Conservation (phyloP, 345 rosid genomes). For the Eutrema heterophyllum region DNA sequence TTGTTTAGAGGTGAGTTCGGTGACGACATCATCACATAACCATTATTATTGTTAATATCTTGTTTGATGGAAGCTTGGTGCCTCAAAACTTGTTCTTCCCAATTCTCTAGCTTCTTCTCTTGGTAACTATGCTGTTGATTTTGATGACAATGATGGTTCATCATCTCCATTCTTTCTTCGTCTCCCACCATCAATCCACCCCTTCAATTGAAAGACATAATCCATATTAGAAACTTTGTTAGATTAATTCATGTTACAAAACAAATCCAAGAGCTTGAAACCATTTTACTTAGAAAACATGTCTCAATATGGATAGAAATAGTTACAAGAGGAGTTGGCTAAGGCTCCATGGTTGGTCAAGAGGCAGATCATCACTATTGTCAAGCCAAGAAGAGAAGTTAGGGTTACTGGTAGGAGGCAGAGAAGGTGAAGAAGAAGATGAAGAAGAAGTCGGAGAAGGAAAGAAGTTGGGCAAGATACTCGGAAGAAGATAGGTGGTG, state of each 20-base stretch:
- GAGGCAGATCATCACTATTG: conserved; percentile 51
- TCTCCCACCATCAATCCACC: conserved; percentile 56
- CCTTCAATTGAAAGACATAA: conserved; percentile 31
- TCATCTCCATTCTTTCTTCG: conserved; percentile 42
- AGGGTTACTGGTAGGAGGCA: conserved; percentile 32
- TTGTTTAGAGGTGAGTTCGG: conserved; percentile 27
- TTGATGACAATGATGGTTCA: conserved; percentile 14
- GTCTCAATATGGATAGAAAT: background rate
- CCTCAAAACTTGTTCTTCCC: conserved; percentile 22
- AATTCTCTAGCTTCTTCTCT: conserved; percentile 1
- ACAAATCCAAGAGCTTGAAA: conserved; percentile 11
- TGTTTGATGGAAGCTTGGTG: conserved; percentile 18
- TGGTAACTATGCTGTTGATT: conserved; percentile 19
- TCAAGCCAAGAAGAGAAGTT: conserved; percentile 48
- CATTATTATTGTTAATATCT: conserved; percentile 7
- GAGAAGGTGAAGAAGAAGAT: conserved; percentile 38
- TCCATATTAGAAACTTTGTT: no score
- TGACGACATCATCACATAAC: conserved; percentile 16
- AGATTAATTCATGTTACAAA: no score
- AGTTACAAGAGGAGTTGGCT: conserved; percentile 64
- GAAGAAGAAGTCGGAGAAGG: conserved; percentile 38
- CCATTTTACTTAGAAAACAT: background rate
- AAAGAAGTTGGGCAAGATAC: conserved; percentile 38
- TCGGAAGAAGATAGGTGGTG: conserved; percentile 30
- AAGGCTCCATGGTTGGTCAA: conserved; percentile 58